phyloP scores from a whole-genome alignment of 805 yeast species.

The Candida xiaguanensis region DNA sequence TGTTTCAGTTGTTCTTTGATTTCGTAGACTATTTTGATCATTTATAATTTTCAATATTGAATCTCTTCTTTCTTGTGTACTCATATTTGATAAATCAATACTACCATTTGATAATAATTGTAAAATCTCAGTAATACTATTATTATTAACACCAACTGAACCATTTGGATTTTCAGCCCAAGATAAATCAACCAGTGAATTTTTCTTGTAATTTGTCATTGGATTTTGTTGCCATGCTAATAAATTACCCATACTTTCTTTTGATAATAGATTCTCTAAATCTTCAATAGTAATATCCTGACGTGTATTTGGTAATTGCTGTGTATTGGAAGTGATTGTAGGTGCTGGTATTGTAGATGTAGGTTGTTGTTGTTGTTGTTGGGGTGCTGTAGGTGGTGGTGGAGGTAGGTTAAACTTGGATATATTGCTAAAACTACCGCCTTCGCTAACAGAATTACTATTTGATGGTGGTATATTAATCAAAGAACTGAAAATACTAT shows the following conservation, averaged over 20 bases:
- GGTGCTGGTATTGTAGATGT: conserved; percentile 6
- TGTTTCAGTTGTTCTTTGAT: conserved; percentile 10
- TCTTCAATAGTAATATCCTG: conserved; percentile 21
- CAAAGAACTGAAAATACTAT: conserved; percentile 36
- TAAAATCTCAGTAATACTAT: conserved; percentile 29
- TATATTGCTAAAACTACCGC: conserved; percentile 8
- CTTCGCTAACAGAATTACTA: conserved; percentile 30
- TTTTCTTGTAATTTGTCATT: conserved; percentile 16
- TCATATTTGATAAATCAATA: conserved; percentile 36
- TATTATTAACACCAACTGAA: conserved; percentile 20
- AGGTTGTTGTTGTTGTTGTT: too few relatives aligned
- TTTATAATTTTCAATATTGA: conserved; percentile 34
- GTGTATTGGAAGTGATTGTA: too few relatives aligned
- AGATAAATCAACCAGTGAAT: conserved; percentile 24
- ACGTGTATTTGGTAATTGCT: conserved; percentile 15
- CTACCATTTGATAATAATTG: conserved; percentile 31
- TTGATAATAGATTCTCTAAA: conserved; percentile 18
- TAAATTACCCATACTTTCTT: conserved; percentile 29
- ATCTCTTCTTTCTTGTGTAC: conserved; percentile 37
- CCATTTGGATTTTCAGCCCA: conserved; percentile 10
- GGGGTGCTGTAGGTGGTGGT: too few relatives aligned
- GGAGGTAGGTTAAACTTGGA: neutral
- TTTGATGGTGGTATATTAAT: conserved; percentile 37
- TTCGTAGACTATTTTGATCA: conserved; percentile 24
- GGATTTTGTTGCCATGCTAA: conserved; percentile 25